Conservation (phyloP, 768 basidiomycete genomes). For the Tubosaeta brunneosetosa region DNA sequence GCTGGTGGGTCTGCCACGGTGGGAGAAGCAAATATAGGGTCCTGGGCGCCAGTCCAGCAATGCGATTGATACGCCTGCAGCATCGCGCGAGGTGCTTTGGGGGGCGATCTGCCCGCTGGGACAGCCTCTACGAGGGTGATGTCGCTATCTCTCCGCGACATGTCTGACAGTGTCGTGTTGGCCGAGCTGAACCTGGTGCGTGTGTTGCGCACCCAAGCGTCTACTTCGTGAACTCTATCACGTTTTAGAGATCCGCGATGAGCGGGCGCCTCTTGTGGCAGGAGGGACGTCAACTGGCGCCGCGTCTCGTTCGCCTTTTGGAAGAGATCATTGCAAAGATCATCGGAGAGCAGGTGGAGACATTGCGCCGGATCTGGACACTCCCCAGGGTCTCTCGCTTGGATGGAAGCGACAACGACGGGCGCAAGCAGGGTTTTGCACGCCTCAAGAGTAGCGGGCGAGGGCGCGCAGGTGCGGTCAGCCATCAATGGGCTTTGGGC, state of each 20-base stretch:
- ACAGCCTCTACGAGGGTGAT: slow-evolving; percentile 19
- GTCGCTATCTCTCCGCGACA: slow-evolving; percentile 24
- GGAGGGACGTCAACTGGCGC: slow-evolving; percentile 15
- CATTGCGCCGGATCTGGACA: slow-evolving; percentile 18
- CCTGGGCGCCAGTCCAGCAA: not conserved
- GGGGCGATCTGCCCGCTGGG: slow-evolving; percentile 7
- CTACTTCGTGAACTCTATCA: slow-evolving; percentile 9
- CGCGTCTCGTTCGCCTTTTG: slow-evolving; percentile 24
- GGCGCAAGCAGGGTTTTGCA: slow-evolving; percentile 26
- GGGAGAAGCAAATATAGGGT: slow-evolving; percentile 4
- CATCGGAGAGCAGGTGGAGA: slow-evolving; percentile 25
- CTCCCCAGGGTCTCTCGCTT: slow-evolving; percentile 12
- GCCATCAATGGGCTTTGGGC: slow-evolving; percentile 5
- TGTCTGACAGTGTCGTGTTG: slow-evolving; percentile 10
- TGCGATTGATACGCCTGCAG: slow-evolving; percentile 3
- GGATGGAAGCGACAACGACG: slow-evolving; percentile 17
- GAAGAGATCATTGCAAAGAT: slow-evolving; percentile 20
- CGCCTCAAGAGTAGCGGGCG: slow-evolving; percentile 19
- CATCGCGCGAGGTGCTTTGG: slow-evolving; percentile 23
- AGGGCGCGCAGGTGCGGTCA: slow-evolving; percentile 6
- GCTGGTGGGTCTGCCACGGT: not conserved
- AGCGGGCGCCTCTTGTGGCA: slow-evolving; percentile 1
- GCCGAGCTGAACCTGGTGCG: slow-evolving; percentile 15
- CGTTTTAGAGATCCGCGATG: slow-evolving; percentile 7
- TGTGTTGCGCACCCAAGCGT: slow-evolving; percentile 11